Base-by-base conservation (phyloP, 2,329 filamentous ascomycete genomes). In the Curvularia verruculosa region DNA sequence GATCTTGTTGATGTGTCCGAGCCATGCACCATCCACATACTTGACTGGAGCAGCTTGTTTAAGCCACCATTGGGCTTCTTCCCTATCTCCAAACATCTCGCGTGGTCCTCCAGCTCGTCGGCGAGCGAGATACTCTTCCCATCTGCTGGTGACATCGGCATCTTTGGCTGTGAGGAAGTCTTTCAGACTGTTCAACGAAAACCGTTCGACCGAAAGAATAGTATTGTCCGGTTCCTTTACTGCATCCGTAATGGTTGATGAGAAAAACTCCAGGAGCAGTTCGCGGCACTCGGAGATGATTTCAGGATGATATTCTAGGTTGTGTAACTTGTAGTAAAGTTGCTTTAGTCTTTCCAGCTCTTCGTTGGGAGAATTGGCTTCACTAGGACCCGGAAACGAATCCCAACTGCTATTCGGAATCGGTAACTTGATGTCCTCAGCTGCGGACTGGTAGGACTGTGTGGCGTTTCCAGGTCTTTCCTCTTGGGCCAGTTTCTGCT, bases 11-110 rank as follows among this genome's bases (percentile, higher is more conserved):
- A 82, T 71, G 53, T 79, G 77, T 12, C 78, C 77, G 3, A 83
- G 66, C 81, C 81, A 83, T 10, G 80, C 78, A 2, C 81, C 81
- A 52, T 83, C 81, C 4, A 82, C 79, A 41, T 77, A 77, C 59
- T 82, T 82, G 44, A 81, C 70, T 4, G 79, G 79, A 8, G 80
- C 76, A 46, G 70, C 69, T 58, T 78, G 66, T 46, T 71, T 73
- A 48, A 81, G 71, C 76, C 76, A 81, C 55, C 70, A 67, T 46
- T 72, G 64, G n/a, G 79, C 79, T 49, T 74, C 72, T 8, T 75
- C 66, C 13, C 60, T 68, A 47, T 76, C 67, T 6, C 52, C 49
- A 41, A 80, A 71, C 26, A 80, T 63, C 61, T 80, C 77, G 13
- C 70, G 68, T 8, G 61, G 52, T 23, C 72, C 67, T 19, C 78